phyloP scores from a whole-genome alignment of 768 basidiomycete species.

The Trametes meyenii region DNA sequence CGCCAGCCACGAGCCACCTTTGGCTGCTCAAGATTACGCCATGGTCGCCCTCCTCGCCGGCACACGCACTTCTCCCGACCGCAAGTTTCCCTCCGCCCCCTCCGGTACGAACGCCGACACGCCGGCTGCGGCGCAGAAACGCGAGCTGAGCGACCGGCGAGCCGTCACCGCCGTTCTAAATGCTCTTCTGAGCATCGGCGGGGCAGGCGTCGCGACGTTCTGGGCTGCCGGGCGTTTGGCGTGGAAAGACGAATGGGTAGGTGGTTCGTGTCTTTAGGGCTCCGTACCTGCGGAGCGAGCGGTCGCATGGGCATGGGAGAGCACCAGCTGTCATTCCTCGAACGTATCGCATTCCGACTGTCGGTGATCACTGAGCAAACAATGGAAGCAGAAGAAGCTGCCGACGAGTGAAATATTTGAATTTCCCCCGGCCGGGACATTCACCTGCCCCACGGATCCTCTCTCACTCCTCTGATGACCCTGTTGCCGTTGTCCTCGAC shows the following conservation, averaged over 20 bases:
- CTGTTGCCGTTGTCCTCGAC: neutral
- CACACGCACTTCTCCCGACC: slow-evolving; percentile 75
- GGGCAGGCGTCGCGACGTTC: slow-evolving; percentile 70
- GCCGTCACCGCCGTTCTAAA: slow-evolving; percentile 73
- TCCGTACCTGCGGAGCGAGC: too few relatives aligned
- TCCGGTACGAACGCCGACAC: too few relatives aligned
- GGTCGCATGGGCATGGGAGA: too few relatives aligned
- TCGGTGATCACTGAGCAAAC: too few relatives aligned
- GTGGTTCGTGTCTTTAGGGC: slow-evolving; percentile 26
- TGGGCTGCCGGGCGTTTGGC: slow-evolving; percentile 67
- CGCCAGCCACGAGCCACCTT: slow-evolving; percentile 42
- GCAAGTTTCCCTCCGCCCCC: slow-evolving; percentile 56
- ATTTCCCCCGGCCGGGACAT: too few relatives aligned
- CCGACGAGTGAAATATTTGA: too few relatives aligned
- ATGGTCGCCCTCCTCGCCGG: slow-evolving; percentile 82
- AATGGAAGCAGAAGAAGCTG: too few relatives aligned
- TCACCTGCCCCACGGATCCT: too few relatives aligned
- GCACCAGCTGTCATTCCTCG: too few relatives aligned
- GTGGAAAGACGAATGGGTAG: slow-evolving; percentile 78
- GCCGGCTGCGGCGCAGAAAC: slow-evolving; percentile 37
- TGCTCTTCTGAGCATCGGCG: slow-evolving; percentile 66
- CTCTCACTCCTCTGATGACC: too few relatives aligned
- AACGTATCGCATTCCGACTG: too few relatives aligned
- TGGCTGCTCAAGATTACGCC: slow-evolving; percentile 58
- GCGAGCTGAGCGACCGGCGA: slow-evolving; percentile 57